Base-by-base conservation (phyloP, 306 rosid species). In the Trifolium repens region DNA sequence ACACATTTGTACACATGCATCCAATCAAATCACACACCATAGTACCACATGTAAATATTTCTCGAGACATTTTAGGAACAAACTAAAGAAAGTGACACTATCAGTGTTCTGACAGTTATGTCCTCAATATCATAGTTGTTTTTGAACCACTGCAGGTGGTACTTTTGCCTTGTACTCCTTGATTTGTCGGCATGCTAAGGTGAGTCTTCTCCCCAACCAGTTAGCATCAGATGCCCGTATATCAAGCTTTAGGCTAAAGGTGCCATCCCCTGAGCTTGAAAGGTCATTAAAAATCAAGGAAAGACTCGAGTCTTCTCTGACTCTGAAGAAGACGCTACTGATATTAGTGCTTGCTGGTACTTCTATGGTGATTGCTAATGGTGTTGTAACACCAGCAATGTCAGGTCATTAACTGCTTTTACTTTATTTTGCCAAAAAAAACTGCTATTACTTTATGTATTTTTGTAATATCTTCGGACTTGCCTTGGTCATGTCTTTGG, bases 151-250 rank as follows among this genome's bases (percentile, higher is more conserved):
- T 87, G 88, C 92, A 94, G 99, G 99, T 81, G 99, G 99, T 80
- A 96, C 99, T 73, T 96, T 96, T 92, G 99, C 99, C 39, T 85
- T 96, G 85, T 96, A 96, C 84, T 96, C 98, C 17, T 90, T 96
- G 91, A 96, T 96, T 69, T 96, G 99, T 82, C 97, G 99, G 59
- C 96, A 96, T 80, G 98, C 99, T 77, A 96, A 96, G 89, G 99
- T 87, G 85, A 92, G 99, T 85, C 98, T 92, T 80, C 91, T 96
- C 74, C 99, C 99, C 10, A 96, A 96, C 84, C 99, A 96, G 85
- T 87, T 92, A 76, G 92, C 96, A 60, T 96, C 99, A 0, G 99
- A 96, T 85, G 84, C 98, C 67, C 97, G 92, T 27, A 96, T 96
- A 83, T 96, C 99, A 46, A 89, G 99, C 88, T 96, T 96, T 85